Evolutionary conservation across 2,329 filamentous ascomycete species (phyloP).

Genomic region (Talaromyces pinophilus): DNA sequence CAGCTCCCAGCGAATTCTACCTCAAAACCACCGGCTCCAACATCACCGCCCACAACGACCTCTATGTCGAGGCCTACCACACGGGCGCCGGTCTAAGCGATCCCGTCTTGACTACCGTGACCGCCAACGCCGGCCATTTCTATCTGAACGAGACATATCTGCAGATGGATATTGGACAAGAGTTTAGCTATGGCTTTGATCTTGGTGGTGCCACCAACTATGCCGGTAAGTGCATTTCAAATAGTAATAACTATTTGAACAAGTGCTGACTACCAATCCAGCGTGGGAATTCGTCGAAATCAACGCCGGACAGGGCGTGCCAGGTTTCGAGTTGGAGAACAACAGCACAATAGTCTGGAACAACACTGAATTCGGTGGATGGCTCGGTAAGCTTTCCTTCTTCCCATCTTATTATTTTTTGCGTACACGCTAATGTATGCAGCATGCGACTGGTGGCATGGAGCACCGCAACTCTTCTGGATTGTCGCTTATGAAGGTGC

Average conservation of each 20-base stretch:
- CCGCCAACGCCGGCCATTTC: constrained; percentile 29
- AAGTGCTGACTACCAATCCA: constrained; percentile 21
- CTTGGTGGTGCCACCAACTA: constrained; percentile 35
- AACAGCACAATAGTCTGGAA: constrained; percentile 32
- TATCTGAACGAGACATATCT: constrained; percentile 39
- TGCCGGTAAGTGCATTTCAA: constrained; percentile 32
- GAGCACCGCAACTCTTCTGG: constrained; percentile 44
- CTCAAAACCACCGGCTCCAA: constrained; percentile 37
- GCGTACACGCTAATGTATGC: not conserved
- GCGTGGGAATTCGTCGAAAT: constrained; percentile 42
- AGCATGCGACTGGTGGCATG: constrained; percentile 47
- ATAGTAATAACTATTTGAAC: too few species aligned
- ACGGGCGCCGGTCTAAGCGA: constrained; percentile 45
- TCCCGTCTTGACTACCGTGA: constrained; percentile 36
- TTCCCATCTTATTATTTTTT: not conserved
- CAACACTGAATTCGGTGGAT: constrained; percentile 39
- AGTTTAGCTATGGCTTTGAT: constrained; percentile 37
- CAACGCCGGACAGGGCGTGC: constrained; percentile 36
- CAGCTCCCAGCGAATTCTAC: constrained; percentile 34
- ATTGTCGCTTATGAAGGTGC: constrained; percentile 28
- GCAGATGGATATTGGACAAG: constrained; percentile 33
- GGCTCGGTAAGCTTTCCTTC: constrained; percentile 38
- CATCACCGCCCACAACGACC: constrained; percentile 35
- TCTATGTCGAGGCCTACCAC: constrained; percentile 43
- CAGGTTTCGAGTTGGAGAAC: constrained; percentile 36